Evolutionary conservation across 352 stramenopile genomes (phyloP).

Genomic region (Phytopythium montanum): DNA sequence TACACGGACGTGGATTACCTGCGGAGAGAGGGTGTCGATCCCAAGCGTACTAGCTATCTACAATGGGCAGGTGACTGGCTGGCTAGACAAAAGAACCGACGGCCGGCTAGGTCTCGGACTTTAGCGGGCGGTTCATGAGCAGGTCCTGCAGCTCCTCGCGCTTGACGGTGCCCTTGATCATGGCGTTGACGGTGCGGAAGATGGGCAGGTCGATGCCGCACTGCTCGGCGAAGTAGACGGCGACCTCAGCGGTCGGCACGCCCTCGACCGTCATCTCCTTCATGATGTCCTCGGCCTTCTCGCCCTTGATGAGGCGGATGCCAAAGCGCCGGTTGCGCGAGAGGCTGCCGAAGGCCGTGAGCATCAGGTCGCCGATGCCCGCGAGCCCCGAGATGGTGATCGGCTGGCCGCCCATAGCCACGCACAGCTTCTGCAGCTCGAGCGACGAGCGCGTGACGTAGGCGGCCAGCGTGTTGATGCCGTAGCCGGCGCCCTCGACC

Average conservation of each 20-base stretch:
- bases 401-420: constrained; percentile 92
- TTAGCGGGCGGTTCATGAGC: constrained; percentile 80
- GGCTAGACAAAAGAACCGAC: too few relatives aligned
- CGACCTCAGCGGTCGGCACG: constrained; percentile 94
- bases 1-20: background rate
- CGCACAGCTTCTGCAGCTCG: constrained; percentile 95
- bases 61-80: too few relatives aligned
- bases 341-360: constrained; percentile 95
- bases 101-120: constrained; percentile 59
- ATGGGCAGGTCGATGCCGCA: constrained; percentile 91
- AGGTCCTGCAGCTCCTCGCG: constrained; percentile 66
- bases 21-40: background rate
- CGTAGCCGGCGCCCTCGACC: constrained; percentile 95
- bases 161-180: constrained; percentile 80
- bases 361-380: constrained; percentile 92
- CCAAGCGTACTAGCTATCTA: background rate
- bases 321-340: constrained; percentile 96
- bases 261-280: constrained; percentile 90
- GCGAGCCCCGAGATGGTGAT: constrained; percentile 95
- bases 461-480: constrained; percentile 94
- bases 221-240: constrained; percentile 87
- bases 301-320: constrained; percentile 90
- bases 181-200: constrained; percentile 83
- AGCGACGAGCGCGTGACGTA: constrained; percentile 95
- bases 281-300: constrained; percentile 93